Conservation (phyloP, 2,329 filamentous ascomycete species). For the Colletotrichum filicis region DNA sequence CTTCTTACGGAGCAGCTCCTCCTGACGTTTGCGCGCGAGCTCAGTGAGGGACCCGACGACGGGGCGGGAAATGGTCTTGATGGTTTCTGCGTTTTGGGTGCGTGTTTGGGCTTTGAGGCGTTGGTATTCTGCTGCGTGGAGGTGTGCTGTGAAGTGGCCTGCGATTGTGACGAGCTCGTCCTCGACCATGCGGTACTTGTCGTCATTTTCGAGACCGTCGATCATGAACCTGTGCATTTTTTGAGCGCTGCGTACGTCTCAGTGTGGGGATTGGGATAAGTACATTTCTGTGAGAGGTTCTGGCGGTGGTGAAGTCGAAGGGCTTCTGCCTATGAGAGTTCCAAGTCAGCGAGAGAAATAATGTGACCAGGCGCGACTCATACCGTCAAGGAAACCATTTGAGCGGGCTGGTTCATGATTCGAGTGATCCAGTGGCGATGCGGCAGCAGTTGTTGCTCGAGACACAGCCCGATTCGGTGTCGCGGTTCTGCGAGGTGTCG, state of each 20-base stretch:
- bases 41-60: constrained; percentile 55
- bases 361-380: background rate
- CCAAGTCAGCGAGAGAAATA: background rate
- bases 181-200: constrained; percentile 84
- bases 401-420: background rate
- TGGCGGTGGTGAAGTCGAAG: constrained; percentile 64
- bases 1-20: constrained; percentile 47
- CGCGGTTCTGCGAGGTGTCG: background rate
- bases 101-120: constrained; percentile 70
- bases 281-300: constrained; percentile 60
- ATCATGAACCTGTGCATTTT: constrained; percentile 66
- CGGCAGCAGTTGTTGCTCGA: background rate
- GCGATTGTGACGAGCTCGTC: constrained; percentile 80
- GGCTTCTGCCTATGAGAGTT: constrained; percentile 44
- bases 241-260: constrained; percentile 17
- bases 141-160: constrained; percentile 76
- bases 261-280: background rate
- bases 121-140: constrained; percentile 82
- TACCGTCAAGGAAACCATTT: constrained; percentile 7
- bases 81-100: constrained; percentile 63
- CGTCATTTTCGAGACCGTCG: constrained; percentile 73
- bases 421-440: background rate
- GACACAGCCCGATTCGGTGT: background rate
- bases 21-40: constrained; percentile 46
- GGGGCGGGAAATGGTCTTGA: constrained; percentile 62